Evolutionary conservation across 2,329 filamentous ascomycete species (phyloP), one percentile per base, ranked within the genome.

Genomic region (Talaromyces amestolkiae): DNA sequence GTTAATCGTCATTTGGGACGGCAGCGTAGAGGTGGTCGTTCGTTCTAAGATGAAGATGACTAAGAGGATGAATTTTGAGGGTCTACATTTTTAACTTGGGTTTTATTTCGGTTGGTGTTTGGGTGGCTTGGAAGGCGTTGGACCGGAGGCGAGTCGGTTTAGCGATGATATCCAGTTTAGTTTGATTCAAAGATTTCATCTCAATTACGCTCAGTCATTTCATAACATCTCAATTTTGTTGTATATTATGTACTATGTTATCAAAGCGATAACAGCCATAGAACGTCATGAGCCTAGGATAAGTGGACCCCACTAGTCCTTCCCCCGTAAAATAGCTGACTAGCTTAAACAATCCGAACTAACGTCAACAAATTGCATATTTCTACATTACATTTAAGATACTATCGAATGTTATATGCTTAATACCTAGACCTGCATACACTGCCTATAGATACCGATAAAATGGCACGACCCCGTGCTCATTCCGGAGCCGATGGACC

Each of bases 381-480:
- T 35, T 17, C n/a, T 39, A 8, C 19, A 5, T 9, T 37, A 2
- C 13, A 39, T 4, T 6, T 1, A 27, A 6, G 3, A 56, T 56
- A 24, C 24, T 24, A 24, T 39, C 37, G 31, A 37, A n/a, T 31
- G 24, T 2, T 53, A 53, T 53, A 53, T n/a, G 17, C 11, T 37
- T 56, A 1, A 37, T 56, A 5, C 24, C 33, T 56, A 13, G 33
- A 37, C 13, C 33, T 37, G n/a, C 17, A 35, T 31, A 13, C 7
- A 13, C 17, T 4, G 9, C 37, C 19, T 39, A 33, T 24, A 56
- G 15, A 17, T 6, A 15, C 17, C 19, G 33, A 56, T 15, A 15
- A 22, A 17, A 82, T 82, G 80, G 75, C 79, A 69, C 79, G 79
- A 35, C 72, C 78, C 61, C 75, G 80, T 66, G 77, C 79, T 60